A percentile compares a stretch with the other conserved stretches of the same genome.
These are phyloP conservation scores for Mitragyna speciosa DNA, from an alignment of 257 asterid species.

Conservation along the genomic window DNA sequence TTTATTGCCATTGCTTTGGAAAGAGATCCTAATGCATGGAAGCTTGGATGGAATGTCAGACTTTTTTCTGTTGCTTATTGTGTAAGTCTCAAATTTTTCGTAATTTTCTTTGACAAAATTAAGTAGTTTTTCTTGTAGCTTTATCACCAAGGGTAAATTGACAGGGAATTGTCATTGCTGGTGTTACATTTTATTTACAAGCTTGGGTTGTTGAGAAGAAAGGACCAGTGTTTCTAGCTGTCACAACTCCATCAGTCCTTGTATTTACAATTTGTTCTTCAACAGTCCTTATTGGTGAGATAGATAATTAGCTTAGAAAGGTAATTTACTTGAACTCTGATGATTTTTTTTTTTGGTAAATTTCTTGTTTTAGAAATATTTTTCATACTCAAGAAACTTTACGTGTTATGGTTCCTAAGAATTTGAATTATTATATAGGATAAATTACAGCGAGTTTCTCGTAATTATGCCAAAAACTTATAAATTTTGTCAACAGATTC, in stretches of 20 bases:
- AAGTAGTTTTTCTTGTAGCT: not conserved
- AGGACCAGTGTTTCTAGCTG: constrained; percentile 80
- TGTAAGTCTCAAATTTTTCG: constrained; percentile 39
- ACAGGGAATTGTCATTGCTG: constrained; percentile 86
- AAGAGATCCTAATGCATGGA: constrained; percentile 66
- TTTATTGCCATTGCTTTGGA: constrained; percentile 54
- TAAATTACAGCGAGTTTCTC: not conserved
- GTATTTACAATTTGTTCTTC: constrained; percentile 60
- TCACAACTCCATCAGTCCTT: constrained; percentile 63
- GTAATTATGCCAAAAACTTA: too few species aligned
- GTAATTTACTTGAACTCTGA: constrained; percentile 25
- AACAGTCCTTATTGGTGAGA: constrained; percentile 65
- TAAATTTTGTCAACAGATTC: not conserved
- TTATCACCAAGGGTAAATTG: not conserved
- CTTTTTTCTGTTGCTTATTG: constrained; percentile 67
- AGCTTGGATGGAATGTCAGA: constrained; percentile 61
- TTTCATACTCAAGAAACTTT: not conserved
- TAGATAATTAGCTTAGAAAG: constrained; percentile 67
- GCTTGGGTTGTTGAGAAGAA: constrained; percentile 84
- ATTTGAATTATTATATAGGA: not conserved
- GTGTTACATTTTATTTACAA: constrained; percentile 73
- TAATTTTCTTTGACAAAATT: not conserved
- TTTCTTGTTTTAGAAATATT: not conserved
- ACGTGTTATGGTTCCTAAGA: not conserved
- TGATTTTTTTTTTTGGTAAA: not conserved